Evolutionary conservation across 805 yeast species (phyloP), one percentile per base, ranked within the genome.

Genomic region (Saccharomyces paradoxus): DNA sequence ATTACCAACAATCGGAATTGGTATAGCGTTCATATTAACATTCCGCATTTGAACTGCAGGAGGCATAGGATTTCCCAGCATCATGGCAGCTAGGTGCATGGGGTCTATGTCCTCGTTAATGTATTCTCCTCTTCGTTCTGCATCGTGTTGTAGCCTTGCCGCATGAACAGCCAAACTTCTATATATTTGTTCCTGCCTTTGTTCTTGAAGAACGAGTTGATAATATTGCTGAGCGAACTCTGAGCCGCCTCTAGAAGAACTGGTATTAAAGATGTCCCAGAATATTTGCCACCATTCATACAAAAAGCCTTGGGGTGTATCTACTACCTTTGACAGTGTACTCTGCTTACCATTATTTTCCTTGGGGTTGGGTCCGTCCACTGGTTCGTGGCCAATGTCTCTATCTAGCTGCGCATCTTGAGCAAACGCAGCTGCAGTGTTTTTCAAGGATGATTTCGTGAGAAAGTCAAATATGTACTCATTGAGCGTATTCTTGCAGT

Each of bases 241-340:
- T 3, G 87, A 80, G 13, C 84, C 81, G 14, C 82, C 85, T 55
- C 83, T 74, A 58, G 80, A 82, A 46, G 88, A 82, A 61, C 89
- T 78, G 2, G 95, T 96, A 64, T 87, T 87, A 70, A 86, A 88
- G 29, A 89, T 84, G 67, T 90, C 97, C 97, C 97, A 91, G 67
- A 90, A 91, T 17, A 91, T 83, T 74, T 83, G 89, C 97, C 97
- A 90, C 97, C 97, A 90, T 68, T 91, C 97, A 63, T 81, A 84
- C 26, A 90, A 72, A 64, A 89, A 90, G 6, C 96, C 94, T 62
- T 85, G 88, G 0, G 95, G 94, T 1, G 95, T 86, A 64, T 89
- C 94, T 78, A 63, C 69, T 59, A 55, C 74, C 61, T 67, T 67
- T 68, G 51, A 68, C 62, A 51, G 74, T 63, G 28, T 83, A 83